Evolutionary conservation across 164 flowering plant genomes (phyloP), one percentile per base, ranked within the genome.

Genomic region (Brasenia schreberi): DNA sequence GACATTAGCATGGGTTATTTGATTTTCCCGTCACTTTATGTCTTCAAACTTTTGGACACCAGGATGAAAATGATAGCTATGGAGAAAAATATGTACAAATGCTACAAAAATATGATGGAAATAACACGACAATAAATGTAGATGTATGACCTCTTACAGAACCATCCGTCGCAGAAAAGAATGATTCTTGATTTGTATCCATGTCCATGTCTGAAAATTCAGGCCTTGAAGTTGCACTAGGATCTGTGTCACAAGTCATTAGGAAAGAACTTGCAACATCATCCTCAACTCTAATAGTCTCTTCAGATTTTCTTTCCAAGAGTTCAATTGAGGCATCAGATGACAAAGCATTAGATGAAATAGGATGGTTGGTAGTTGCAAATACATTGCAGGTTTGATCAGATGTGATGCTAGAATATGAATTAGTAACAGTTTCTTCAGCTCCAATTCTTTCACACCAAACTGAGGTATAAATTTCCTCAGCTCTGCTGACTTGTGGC

Each of bases 401-500:
- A 14, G 56, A 49, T 5, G 10, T 49, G 10, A 49, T 49, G 16
- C 10, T 49, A 49, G 56, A 49, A 49, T 9, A 49, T 9, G 56
- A 49, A 49, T 6, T 33, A 33, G 56, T 9, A 49, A 14, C 56
- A 49, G 39, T 49, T 49, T 14, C 56, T 49, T 49, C 56, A 49
- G 16, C 56, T 49, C 16, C 16, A 49, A 49, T 49, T 14, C 16
- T 49, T 49, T 49, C 56, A 9, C 16, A 3, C 56, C 56, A 49
- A 49, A 74, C 73, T 44, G 84, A 76, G 65, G 62, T 67, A 74
- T 94, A 91, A 49, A 94, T 68, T 53, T 87, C 87, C 77, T 87
- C 84, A 43, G 99, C 99, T 81, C 99, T 80, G 73, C 75, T 71
- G 61, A 94, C 72, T 83, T 64, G 67, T 79, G 56, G 97, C 99